Base-by-base conservation (phyloP, 495 filamentous ascomycete species). In the Penicillium riverlandense region DNA sequence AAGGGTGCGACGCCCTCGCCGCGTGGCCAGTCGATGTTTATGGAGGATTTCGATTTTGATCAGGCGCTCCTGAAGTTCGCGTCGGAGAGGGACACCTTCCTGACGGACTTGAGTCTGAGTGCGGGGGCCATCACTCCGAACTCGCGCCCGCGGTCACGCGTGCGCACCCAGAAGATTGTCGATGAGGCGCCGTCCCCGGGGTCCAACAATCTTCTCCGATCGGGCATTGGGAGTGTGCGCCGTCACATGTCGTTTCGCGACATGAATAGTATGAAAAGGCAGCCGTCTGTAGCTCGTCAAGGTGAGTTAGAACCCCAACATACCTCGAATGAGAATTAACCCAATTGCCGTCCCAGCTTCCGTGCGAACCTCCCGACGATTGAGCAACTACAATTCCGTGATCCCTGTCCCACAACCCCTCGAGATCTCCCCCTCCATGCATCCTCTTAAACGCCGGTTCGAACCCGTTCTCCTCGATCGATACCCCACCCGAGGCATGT, bases 371-470 rank as follows among this genome's bases (percentile, higher is more conserved):
- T 85, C 90, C 16, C 89, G 82, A 70, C 75, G 92, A 53, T 69
- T 97, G 34, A 96, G 91, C 59, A 96, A 95, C 56, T 98, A 98
- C 62, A 97, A 98, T 59, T 96, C 92, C 1, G 92, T 98, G 15
- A 97, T 98, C 38, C 92, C 92, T 7, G 83, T 79, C 0, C 92
- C 92, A 7, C 86, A 96, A 62, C 92, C 91, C 16, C 76, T 98
- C 40, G 85, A 91, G 50, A 76, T 84, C 22, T 84, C 87, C 45
- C 87, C 88, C n/a, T 82, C 90, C 47, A 95, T 95, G 85, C 92
- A 97, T 64, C 92, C 92, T 11, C 69, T 98, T 42, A 92, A 92
- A 67, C 80, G 91, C 42, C 82, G 86, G 40, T 96, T 96, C 54
- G 92, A 98, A 56, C 92, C 92, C 7, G 90, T 95, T 11, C 68